Evolutionary conservation across 345 rosid genomes (phyloP), one percentile per base, ranked within the genome.

Genomic region (Xanthoceras sorbifolium): DNA sequence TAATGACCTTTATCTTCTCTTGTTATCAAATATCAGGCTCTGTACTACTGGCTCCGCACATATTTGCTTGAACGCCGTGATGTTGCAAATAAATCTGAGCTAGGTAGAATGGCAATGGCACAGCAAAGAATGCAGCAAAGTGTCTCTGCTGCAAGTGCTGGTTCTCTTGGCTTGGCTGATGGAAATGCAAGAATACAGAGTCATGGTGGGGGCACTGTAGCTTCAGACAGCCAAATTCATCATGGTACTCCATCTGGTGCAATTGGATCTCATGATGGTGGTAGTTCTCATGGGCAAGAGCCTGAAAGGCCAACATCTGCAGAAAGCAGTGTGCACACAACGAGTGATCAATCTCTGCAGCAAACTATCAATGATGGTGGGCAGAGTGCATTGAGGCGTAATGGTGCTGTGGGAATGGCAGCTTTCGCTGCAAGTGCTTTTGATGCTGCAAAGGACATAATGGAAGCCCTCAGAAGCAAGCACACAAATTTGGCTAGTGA

Each of bases 11-110:
- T 78, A 59, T 31, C 46, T 29, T 40, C 40, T 69, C 71, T 80
- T 59, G 46, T 50, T 69, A 63, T 36, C 12, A 72, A 25, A 73
- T 67, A 78, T 78, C 84, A 96, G 98, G 97, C 99, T 75, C 88
- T 93, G 22, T 96, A 96, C 85, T 96, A 96, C 87, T 96, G 99
- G 97, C 93, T 96, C 26, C 95, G 99, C 44, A 96, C 99, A 32
- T 96, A 96, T 88, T 87, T 96, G 80, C 97, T 96, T 46, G 98
- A 96, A 80, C 94, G 98, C 36, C 99, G 99, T 20, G 98, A 96
- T 90, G 99, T 91, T 72, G 97, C 93, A 71, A 92, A 92, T 82
- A 96, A 93, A 77, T 90, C 97, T 68, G 99, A 96, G 68, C 80
- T 83, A 26, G 80, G 89, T 54, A 85, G 97, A 85, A 77, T 96